A percentile compares a stretch with the other conserved stretches of the same genome.
phyloP scores from a whole-genome alignment of 2,329 filamentous ascomycete genomes.

The Didymellaceae sp. region DNA sequence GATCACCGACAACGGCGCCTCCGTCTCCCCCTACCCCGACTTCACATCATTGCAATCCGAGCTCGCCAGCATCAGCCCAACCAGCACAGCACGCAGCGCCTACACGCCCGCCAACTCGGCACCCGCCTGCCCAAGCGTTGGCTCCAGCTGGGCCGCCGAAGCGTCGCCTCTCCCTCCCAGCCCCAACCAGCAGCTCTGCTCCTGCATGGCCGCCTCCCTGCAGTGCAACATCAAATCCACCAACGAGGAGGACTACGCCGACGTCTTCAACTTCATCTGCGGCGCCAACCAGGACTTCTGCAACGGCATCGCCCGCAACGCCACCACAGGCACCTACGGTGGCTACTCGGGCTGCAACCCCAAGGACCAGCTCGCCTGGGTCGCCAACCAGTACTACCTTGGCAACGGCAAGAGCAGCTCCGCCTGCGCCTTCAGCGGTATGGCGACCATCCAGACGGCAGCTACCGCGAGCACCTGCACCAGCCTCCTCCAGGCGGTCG shows the following conservation, averaged over 20 bases:
- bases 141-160: slow-evolving; percentile 71
- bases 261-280: slow-evolving; percentile 78
- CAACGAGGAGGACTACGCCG: slow-evolving; percentile 64
- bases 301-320: slow-evolving; percentile 71
- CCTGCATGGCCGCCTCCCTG: slow-evolving; percentile 79
- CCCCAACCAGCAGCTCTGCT: slow-evolving; percentile 79
- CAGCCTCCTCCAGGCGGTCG: slow-evolving; percentile 66
- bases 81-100: slow-evolving; percentile 65
- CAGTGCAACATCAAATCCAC: slow-evolving; percentile 71
- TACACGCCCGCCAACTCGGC: slow-evolving; percentile 77
- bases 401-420: slow-evolving; percentile 54
- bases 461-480: slow-evolving; percentile 61
- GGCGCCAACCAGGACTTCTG: slow-evolving; percentile 63
- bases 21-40: slow-evolving; percentile 70
- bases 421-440: slow-evolving; percentile 74
- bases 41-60: slow-evolving; percentile 75
- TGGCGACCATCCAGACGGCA: slow-evolving; percentile 63
- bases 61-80: slow-evolving; percentile 70
- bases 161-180: slow-evolving; percentile 76
- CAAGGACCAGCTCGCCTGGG: slow-evolving; percentile 74
- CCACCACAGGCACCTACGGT: slow-evolving; percentile 72
- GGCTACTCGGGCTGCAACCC: slow-evolving; percentile 77
- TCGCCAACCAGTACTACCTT: slow-evolving; percentile 73
- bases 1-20: slow-evolving; percentile 61
- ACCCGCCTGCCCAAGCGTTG: slow-evolving; percentile 73